These are phyloP conservation scores for Parmelia sp. DNA, from an alignment of 495 filamentous ascomycete species.

Conservation along the genomic window DNA sequence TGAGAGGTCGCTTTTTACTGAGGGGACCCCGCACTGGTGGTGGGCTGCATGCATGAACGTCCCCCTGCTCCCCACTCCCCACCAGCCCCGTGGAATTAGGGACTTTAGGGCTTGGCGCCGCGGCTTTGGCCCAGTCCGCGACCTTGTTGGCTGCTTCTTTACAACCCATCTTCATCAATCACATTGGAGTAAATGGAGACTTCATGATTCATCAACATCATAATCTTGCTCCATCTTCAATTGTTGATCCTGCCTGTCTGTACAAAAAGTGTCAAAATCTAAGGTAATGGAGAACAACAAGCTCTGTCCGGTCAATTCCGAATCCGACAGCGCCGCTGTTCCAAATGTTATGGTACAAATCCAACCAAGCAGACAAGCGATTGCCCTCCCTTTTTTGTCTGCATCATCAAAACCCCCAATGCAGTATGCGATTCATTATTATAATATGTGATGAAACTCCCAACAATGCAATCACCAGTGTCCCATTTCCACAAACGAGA, in stretches of 20 bases:
- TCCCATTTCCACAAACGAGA: not conserved
- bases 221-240: no score
- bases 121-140: no score
- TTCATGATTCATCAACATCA: no score
- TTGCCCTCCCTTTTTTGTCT: not conserved
- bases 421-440: not conserved
- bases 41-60: not conserved
- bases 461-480: not conserved
- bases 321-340: not conserved
- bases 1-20: not conserved
- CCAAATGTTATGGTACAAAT: not conserved
- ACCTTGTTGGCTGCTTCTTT: no score
- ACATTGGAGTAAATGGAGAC: no score
- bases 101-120: no score
- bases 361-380: not conserved
- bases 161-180: no score
- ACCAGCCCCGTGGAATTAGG: no score
- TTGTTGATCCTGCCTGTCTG: no score
- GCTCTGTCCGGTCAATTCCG: not conserved
- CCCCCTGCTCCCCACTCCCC: no score
- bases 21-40: not conserved
- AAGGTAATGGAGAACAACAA: no score
- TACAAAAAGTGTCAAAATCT: not conserved
- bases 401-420: not conserved
- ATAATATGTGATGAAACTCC: not conserved